A percentile compares a stretch with the other conserved stretches of the same genome.
phyloP scores from a whole-genome alignment of 495 filamentous ascomycete species.

The Bathelium albidoporum region DNA sequence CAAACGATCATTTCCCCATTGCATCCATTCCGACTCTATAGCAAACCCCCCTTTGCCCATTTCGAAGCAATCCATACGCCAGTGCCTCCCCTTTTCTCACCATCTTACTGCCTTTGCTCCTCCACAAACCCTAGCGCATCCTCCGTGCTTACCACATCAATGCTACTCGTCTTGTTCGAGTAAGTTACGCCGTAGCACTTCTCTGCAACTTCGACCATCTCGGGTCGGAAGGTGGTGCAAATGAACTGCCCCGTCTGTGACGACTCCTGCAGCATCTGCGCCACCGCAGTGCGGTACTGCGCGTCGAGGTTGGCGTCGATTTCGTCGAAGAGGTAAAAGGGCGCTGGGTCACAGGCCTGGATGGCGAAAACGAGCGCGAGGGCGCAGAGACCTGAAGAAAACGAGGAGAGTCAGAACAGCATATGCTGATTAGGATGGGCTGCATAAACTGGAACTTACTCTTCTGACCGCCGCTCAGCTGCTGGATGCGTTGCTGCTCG shows the following conservation, averaged over 20 bases:
- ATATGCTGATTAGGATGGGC: not conserved
- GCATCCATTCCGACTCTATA: not conserved
- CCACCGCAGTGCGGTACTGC: constrained; percentile 91
- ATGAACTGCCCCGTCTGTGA: constrained; percentile 42
- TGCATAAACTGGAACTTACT: constrained; percentile 48
- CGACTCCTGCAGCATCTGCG: constrained; percentile 53
- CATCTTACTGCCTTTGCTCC: constrained; percentile 51
- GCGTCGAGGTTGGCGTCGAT: constrained; percentile 98
- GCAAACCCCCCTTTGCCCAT: not conserved
- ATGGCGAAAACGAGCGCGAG: constrained; percentile 97
- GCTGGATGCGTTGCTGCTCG: constrained; percentile 95
- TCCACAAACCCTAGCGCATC: constrained; percentile 92
- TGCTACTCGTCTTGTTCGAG: constrained; percentile 81
- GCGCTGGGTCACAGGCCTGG: constrained; percentile 91
- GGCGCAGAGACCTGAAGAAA: constrained; percentile 66
- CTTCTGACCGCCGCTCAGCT: constrained; percentile 95
- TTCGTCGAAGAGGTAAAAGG: constrained; percentile 98
- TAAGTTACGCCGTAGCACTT: constrained; percentile 97
- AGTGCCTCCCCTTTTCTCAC: not conserved
- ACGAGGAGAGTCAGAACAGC: not conserved
- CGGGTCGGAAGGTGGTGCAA: constrained; percentile 93
- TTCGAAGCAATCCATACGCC: not conserved
- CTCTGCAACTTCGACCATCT: constrained; percentile 90
- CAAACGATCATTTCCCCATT: not conserved
- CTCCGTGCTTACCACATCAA: constrained; percentile 77